Base-by-base conservation (phyloP, 176 grass and related monocot genomes). In the Thalia dealbata region DNA sequence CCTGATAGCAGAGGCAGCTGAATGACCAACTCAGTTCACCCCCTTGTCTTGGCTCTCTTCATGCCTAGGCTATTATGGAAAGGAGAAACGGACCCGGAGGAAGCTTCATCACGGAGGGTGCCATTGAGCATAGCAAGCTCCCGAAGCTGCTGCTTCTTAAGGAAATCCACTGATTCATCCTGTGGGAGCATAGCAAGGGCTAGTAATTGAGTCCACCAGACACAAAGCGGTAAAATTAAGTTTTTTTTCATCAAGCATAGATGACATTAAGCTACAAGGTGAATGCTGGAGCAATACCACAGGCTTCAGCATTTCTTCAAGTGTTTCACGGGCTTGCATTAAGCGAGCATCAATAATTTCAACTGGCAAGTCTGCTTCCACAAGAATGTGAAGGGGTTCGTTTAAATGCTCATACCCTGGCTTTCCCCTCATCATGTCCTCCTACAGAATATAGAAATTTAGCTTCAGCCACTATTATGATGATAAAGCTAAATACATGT, bases 91-190 rank as follows among this genome's bases (percentile, higher is more conserved):
- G 77, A 84, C n/a, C 77, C 77, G 12, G 73, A 80, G 3, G 73
- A 76, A 54, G 77, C 69, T 19, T 84, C 77, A 6, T 80, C 77
- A 13, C 82, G 60, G 66, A 84, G 77, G 21, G 77, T 84, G 32
- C 82, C 82, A 14, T 84, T 84, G 32, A 84, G 72, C 43, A 84
- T 70, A 5, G 77, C 82, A 58, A 84, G 82, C 35, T 84, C 82
- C n/a, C 82, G 65, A 26, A 84, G 82, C 58, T 84, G 82, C 58
- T 84, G 82, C 64, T 80, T 84, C 77, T 84, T 84, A 56, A 84
- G 69, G 55, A 80, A 80, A 70, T 84, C 82, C 9, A 76, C 46
- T 9, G 82, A 84, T 56, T 84, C 82, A 45, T 84, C 71, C 82
- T 84, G 54, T 30, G 43, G 0, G 59, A 45, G 15, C 12, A 38